Conservation (phyloP, 441 rosid genomes). For the Populus hybrid region DNA sequence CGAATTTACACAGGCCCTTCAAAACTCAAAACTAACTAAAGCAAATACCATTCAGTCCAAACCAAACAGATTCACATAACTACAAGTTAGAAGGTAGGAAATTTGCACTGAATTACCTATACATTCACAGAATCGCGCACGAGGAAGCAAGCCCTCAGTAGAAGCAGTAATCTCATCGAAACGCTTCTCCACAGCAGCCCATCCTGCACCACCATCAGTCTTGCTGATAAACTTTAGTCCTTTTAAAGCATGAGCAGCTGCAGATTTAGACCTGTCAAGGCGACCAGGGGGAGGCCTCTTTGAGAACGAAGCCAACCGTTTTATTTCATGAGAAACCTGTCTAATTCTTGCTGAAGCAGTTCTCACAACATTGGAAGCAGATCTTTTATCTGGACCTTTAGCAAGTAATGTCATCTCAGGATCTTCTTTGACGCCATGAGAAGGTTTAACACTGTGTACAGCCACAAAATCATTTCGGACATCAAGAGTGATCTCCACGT, state of each 20-base stretch:
- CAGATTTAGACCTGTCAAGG: constrained; percentile 70
- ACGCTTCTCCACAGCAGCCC: constrained; percentile 72
- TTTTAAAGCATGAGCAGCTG: constrained; percentile 71
- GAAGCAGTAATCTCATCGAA: constrained; percentile 65
- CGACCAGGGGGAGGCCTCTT: constrained; percentile 41
- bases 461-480: constrained; percentile 69
- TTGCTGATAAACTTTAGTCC: constrained; percentile 88
- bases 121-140: constrained; percentile 74
- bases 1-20: neutral
- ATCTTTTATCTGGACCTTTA: constrained; percentile 52
- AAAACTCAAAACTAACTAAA: neutral
- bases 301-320: constrained; percentile 53
- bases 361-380: constrained; percentile 37
- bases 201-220: constrained; percentile 51
- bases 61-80: neutral
- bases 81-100: neutral
- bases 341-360: constrained; percentile 57
- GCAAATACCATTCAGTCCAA: neutral
- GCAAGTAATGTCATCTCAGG: constrained; percentile 63
- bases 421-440: constrained; percentile 37
- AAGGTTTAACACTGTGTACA: constrained; percentile 64
- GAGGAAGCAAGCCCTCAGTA: constrained; percentile 53
- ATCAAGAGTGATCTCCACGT: constrained; percentile 76
- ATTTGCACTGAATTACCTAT: constrained; percentile 42
- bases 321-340: constrained; percentile 75